These are phyloP conservation scores for Trichophyton mentagrophytes DNA, from an alignment of 2,329 filamentous ascomycete genomes.

Conservation along the genomic window DNA sequence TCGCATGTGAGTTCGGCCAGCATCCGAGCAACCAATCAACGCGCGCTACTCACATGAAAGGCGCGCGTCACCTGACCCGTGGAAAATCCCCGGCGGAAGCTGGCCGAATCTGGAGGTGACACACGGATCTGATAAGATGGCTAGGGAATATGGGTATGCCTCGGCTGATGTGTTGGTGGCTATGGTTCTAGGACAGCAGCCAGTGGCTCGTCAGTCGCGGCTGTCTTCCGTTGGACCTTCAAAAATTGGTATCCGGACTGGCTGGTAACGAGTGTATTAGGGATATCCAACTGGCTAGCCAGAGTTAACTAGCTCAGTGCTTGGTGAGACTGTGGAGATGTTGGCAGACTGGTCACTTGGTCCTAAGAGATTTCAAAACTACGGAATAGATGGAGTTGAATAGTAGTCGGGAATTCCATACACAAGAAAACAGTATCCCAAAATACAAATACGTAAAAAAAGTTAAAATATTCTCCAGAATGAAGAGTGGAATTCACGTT, in stretches of 20 bases:
- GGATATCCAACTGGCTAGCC: neutral
- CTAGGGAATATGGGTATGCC: neutral
- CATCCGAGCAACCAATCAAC: conserved; percentile 3
- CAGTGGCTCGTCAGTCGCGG: neutral
- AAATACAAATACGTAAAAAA: too few species aligned
- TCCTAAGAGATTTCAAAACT: neutral
- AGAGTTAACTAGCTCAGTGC: neutral
- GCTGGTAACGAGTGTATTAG: too few species aligned
- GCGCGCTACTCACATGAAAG: conserved; percentile 2
- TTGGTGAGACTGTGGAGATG: neutral
- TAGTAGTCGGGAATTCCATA: neutral
- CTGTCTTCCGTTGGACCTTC: neutral
- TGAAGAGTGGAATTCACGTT: too few species aligned
- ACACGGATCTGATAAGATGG: neutral
- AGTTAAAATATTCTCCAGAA: too few species aligned
- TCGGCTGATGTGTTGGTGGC: neutral
- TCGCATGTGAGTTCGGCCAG: conserved; percentile 4
- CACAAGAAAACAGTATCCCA: too few species aligned
- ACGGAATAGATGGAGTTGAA: neutral
- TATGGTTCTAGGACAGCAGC: neutral
- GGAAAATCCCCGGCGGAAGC: neutral
- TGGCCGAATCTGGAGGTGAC: neutral
- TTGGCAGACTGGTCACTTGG: neutral
- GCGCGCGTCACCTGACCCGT: conserved; percentile 2
- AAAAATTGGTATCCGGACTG: too few species aligned